phyloP scores from a whole-genome alignment of 805 yeast genomes.

The Barnettozyma californica region DNA sequence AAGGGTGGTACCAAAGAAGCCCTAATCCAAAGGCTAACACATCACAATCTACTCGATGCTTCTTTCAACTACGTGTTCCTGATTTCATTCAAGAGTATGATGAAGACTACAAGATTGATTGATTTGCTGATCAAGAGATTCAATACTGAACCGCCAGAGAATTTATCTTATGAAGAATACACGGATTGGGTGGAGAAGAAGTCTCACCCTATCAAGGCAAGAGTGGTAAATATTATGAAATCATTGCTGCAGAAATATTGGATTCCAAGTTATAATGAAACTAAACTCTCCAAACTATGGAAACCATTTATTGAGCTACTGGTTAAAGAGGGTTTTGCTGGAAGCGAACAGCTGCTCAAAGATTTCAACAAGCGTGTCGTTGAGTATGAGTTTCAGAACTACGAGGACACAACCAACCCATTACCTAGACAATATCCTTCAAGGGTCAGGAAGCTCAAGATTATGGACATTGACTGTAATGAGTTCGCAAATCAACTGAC shows the following conservation, averaged over 20 bases:
- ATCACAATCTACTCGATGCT: conserved; percentile 58
- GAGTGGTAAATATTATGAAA: conserved; percentile 64
- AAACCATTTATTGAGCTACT: conserved; percentile 36
- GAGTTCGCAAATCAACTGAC: conserved; percentile 85
- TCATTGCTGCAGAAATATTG: conserved; percentile 65
- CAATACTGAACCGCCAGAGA: conserved; percentile 78
- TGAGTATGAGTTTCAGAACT: conserved; percentile 5
- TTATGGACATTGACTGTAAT: conserved; percentile 63
- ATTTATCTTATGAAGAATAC: conserved; percentile 76
- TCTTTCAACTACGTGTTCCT: conserved; percentile 65
- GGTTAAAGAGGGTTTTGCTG: conserved; percentile 37
- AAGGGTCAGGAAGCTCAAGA: conserved; percentile 37
- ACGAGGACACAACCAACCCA: background rate
- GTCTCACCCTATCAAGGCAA: conserved; percentile 57
- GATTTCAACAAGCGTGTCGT: conserved; percentile 33
- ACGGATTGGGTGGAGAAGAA: conserved; percentile 70
- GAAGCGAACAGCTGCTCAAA: conserved; percentile 35
- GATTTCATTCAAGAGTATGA: conserved; percentile 70
- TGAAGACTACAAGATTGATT: conserved; percentile 59
- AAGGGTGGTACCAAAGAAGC: conserved; percentile 84
- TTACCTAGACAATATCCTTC: conserved; percentile 5
- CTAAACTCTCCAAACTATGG: conserved; percentile 33
- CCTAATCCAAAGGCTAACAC: conserved; percentile 72
- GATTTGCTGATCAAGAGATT: conserved; percentile 58
- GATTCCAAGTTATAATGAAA: conserved; percentile 54